A percentile compares a stretch with the other conserved stretches of the same genome.
These are phyloP conservation scores for Collybia mongolica DNA, from an alignment of 768 basidiomycete genomes.

Conservation along the genomic window DNA sequence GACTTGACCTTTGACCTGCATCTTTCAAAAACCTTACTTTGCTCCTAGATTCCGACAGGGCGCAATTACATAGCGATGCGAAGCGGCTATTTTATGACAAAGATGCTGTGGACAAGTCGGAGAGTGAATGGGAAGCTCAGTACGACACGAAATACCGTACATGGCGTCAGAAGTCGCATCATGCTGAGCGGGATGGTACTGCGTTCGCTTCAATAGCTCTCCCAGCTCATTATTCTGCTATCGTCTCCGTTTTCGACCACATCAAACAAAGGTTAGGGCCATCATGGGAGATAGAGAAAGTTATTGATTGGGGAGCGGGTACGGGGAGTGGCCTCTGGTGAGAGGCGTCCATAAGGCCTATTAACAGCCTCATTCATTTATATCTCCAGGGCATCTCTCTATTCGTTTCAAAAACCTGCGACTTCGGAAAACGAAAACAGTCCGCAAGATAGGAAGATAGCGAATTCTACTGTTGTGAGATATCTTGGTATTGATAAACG, in stretches of 20 bases:
- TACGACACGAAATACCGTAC: conserved; percentile 65
- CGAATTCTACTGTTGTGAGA: conserved; percentile 50
- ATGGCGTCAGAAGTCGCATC: conserved; percentile 52
- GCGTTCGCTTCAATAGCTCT: conserved; percentile 87
- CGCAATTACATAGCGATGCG: conserved; percentile 64
- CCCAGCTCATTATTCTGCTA: conserved; percentile 82
- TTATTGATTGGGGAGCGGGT: conserved; percentile 86
- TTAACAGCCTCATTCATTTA: conserved; percentile 10
- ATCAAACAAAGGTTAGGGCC: conserved; percentile 61
- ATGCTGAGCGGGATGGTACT: conserved; percentile 69
- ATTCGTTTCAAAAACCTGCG: conserved; percentile 54
- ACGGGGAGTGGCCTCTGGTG: conserved; percentile 86
- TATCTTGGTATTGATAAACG: conserved; percentile 82
- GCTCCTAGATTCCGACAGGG: conserved; percentile 58
- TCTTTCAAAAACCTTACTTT: conserved; percentile 7
- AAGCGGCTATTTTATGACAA: conserved; percentile 61
- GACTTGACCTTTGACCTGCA: conserved; percentile 10
- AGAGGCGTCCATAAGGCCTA: conserved; percentile 10
- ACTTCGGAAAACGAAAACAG: conserved; percentile 14
- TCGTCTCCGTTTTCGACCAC: conserved; percentile 71
- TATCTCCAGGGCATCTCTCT: conserved; percentile 57
- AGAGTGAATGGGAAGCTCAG: conserved; percentile 50
- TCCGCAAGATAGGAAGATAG: conserved; percentile 34
- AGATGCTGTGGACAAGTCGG: conserved; percentile 21
- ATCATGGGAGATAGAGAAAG: conserved; percentile 54